These are phyloP conservation scores for Elsinoe necatrix DNA, from an alignment of 2,329 filamentous ascomycete genomes.

Conservation along the genomic window DNA sequence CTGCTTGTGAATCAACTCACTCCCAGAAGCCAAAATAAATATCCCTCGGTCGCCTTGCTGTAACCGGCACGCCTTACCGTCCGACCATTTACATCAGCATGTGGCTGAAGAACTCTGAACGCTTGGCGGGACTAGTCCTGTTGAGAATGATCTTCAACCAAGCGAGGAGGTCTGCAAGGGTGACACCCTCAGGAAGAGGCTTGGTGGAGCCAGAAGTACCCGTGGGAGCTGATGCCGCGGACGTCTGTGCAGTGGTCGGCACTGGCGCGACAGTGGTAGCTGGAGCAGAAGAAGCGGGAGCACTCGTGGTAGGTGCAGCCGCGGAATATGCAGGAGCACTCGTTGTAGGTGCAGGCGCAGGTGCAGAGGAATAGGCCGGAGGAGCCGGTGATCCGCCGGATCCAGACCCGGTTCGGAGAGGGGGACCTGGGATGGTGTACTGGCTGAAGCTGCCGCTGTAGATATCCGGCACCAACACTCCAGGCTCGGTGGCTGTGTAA, in stretches of 20 bases:
- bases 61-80: not conserved
- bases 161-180: conserved; percentile 23
- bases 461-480: conserved; percentile 53
- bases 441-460: no score
- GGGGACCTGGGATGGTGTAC: conserved; percentile 50
- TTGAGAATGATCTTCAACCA: conserved; percentile 25
- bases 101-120: conserved; percentile 8
- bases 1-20: not conserved
- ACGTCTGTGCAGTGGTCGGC: conserved; percentile 17
- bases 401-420: conserved; percentile 22
- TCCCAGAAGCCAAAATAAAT: not conserved
- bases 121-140: conserved; percentile 4
- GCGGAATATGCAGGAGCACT: not conserved
- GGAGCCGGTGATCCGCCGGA: conserved; percentile 13
- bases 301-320: not conserved
- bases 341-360: conserved; percentile 11
- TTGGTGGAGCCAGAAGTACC: conserved; percentile 18
- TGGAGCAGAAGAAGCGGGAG: conserved; percentile 9
- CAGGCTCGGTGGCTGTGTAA: conserved; percentile 50
- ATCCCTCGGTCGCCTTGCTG: not conserved
- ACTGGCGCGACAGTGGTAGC: conserved; percentile 18
- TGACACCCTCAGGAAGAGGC: conserved; percentile 23
- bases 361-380: conserved; percentile 13
- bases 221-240: not conserved
- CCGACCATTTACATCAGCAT: conserved; percentile 8